A percentile compares a stretch with the other conserved stretches of the same genome.
Conservation (phyloP, 2,329 filamentous ascomycete genomes). For the Trichoderma atrobrunneum region DNA sequence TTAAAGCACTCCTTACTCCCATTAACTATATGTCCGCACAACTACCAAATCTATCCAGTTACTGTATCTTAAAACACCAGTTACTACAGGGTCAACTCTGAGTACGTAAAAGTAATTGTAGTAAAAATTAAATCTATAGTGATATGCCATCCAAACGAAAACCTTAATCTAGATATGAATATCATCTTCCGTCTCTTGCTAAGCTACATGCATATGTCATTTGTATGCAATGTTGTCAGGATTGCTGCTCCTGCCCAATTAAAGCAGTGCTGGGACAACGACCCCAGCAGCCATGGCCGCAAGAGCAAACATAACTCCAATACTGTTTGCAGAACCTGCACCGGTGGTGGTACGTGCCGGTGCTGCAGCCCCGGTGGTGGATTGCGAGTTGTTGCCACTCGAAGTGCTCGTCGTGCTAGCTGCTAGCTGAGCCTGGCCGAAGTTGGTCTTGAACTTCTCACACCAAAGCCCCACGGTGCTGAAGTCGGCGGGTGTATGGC, state of each 20-base stretch:
- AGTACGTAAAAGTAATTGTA: neutral
- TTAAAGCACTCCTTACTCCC: neutral
- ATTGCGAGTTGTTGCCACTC: neutral
- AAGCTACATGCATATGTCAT: neutral
- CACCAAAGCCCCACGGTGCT: neutral
- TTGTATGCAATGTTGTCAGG: neutral
- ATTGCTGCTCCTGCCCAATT: neutral
- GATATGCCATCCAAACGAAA: neutral
- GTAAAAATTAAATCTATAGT: neutral
- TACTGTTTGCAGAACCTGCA: neutral
- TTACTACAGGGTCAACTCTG: neutral
- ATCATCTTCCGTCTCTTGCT: neutral
- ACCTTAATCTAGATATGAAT: neutral
- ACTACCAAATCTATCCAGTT: neutral
- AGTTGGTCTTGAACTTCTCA: neutral
- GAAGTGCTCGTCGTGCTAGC: neutral
- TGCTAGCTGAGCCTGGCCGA: neutral
- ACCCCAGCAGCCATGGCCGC: neutral
- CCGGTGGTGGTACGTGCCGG: neutral
- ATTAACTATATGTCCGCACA: neutral
- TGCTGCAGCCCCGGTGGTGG: neutral
- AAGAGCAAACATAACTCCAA: neutral
- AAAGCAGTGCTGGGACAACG: neutral
- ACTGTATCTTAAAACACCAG: neutral
- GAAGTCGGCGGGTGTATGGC: neutral